phyloP scores from a whole-genome alignment of 208 protist species.

The Herpetomonas muscarum region DNA sequence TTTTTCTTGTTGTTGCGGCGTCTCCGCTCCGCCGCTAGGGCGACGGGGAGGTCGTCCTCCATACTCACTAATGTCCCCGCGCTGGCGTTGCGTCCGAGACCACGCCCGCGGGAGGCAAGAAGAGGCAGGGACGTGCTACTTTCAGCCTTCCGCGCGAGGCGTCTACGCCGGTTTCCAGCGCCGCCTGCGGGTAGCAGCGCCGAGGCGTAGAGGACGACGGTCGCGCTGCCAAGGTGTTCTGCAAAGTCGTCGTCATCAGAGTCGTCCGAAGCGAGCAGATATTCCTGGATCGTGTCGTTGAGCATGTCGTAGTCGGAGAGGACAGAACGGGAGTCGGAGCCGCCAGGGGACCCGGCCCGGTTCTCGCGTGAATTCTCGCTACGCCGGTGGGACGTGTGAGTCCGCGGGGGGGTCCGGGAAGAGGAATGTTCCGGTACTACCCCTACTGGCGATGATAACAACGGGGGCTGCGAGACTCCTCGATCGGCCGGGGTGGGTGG shows the following conservation, averaged over 20 bases:
- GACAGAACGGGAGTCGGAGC: slow-evolving; percentile 38
- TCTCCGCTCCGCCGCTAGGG: not conserved
- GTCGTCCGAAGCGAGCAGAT: slow-evolving; percentile 46
- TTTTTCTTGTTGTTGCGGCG: not conserved
- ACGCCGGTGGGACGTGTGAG: not conserved
- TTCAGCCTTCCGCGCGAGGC: not conserved
- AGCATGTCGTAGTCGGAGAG: slow-evolving; percentile 65
- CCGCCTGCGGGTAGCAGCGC: slow-evolving; percentile 9
- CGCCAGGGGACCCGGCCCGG: not conserved
- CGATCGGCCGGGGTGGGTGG: not conserved
- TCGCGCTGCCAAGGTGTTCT: slow-evolving; percentile 17
- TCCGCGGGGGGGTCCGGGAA: not conserved
- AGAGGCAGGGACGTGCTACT: not conserved
- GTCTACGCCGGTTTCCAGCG: slow-evolving; percentile 4
- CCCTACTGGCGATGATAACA: not conserved
- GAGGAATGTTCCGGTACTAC: not conserved
- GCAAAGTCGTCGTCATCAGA: slow-evolving; percentile 17
- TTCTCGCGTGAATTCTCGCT: not conserved
- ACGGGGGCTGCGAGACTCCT: not conserved
- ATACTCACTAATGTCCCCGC: too few relatives aligned
- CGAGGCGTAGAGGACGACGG: slow-evolving; percentile 1
- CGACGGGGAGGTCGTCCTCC: not conserved
- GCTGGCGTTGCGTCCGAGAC: too few relatives aligned
- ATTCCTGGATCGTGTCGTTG: slow-evolving; percentile 70
- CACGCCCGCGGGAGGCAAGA: too few relatives aligned